Evolutionary conservation across 257 asterid species (phyloP).

Genomic region (Plectranthus barbatus): DNA sequence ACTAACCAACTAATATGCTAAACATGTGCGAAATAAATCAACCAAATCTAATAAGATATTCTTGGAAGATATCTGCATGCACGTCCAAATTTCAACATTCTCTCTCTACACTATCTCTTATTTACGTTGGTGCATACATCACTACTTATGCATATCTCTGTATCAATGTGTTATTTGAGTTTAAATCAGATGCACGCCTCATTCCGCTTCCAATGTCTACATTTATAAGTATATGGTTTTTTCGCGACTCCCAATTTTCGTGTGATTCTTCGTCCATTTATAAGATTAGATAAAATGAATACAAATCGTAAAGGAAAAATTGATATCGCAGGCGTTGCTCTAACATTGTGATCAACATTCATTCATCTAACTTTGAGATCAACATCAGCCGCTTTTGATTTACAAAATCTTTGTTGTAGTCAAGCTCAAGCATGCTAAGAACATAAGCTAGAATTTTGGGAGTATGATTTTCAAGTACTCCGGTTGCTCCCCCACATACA

Average conservation of each 20-base stretch:
- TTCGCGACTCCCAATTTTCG: neutral
- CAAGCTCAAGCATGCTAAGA: neutral
- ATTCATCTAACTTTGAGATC: too few species aligned
- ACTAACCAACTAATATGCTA: too few species aligned
- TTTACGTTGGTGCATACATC: neutral
- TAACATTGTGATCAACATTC: too few species aligned
- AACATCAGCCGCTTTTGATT: neutral
- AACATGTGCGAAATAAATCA: too few species aligned
- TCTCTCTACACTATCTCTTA: slow-evolving; percentile 1
- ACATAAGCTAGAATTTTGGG: neutral
- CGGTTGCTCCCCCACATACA: neutral
- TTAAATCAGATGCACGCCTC: neutral
- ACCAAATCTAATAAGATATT: too few species aligned
- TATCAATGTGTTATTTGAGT: neutral
- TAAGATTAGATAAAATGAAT: too few species aligned
- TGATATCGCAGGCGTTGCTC: too few species aligned
- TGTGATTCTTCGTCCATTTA: neutral
- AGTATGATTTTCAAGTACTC: neutral
- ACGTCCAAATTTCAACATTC: too few species aligned
- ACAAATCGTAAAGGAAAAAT: too few species aligned
- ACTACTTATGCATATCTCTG: neutral
- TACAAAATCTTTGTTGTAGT: neutral
- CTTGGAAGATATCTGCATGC: too few species aligned
- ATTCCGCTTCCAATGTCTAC: neutral
- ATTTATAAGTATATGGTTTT: neutral